Conservation (phyloP, 108 stramenopile genomes). For the Nitzschia sp. region DNA sequence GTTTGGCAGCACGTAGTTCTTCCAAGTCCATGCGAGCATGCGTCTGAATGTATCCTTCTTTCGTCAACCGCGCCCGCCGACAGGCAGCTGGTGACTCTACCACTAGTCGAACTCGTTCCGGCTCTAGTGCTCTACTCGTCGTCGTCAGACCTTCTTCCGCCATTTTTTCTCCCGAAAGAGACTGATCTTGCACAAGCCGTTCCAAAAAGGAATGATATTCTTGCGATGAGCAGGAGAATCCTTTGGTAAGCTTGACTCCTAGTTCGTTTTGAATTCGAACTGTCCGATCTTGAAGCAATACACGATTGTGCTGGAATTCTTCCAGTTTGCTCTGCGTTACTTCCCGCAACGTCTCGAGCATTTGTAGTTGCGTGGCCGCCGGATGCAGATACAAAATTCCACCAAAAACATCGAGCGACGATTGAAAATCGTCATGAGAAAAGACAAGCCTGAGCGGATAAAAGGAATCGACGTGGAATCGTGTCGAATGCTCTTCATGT, state of each 20-base stretch:
- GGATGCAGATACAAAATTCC: slow-evolving; percentile 68
- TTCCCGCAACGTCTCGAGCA: slow-evolving; percentile 50
- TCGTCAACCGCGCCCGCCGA: slow-evolving; percentile 58
- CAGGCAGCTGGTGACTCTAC: slow-evolving; percentile 66
- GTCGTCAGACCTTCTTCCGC: neutral
- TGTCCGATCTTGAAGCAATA: slow-evolving; percentile 24
- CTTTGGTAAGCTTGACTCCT: slow-evolving; percentile 53
- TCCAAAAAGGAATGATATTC: slow-evolving; percentile 67
- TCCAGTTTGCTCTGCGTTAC: slow-evolving; percentile 51
- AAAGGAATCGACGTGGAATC: slow-evolving; percentile 64
- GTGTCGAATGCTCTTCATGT: slow-evolving; percentile 60
- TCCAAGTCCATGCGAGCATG: slow-evolving; percentile 43
- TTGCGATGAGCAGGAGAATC: slow-evolving; percentile 56
- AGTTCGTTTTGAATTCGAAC: slow-evolving; percentile 47
- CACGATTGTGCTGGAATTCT: slow-evolving; percentile 43
- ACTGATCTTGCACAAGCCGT: slow-evolving; percentile 14
- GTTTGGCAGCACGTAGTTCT: slow-evolving; percentile 27
- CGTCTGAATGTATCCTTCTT: slow-evolving; percentile 63
- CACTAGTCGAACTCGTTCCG: slow-evolving; percentile 28
- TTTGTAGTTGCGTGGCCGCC: slow-evolving; percentile 66
- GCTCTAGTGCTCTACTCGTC: slow-evolving; percentile 18
- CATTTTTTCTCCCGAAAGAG: neutral
- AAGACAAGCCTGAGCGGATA: slow-evolving; percentile 80
- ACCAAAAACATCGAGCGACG: slow-evolving; percentile 60
- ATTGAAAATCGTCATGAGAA: slow-evolving; percentile 47